Base-by-base conservation (phyloP, 116 monocot species). In the Cymodocea nodosa region DNA sequence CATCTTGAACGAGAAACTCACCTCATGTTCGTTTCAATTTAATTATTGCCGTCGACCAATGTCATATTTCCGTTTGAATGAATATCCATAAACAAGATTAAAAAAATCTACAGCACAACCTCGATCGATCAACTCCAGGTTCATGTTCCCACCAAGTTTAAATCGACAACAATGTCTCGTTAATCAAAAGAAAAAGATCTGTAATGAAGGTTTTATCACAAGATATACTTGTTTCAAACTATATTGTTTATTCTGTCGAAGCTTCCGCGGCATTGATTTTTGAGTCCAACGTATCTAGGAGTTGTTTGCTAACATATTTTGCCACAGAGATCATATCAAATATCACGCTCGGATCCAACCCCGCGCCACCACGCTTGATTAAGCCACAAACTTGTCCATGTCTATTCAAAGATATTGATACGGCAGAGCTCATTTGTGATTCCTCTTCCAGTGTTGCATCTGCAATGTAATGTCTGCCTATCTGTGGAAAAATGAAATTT, bases 401-500 rank as follows among this genome's bases (percentile, higher is more conserved):
- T 67, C 84, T 83, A 48, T 92, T 92, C 52, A 89, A 86, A 35
- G 92, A 98, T 15, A 92, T 78, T 10, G 98, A 91, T 23, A 98
- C 80, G 2, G 92, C 98, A 5, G 92, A 89, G 71, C 89, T 98
- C 92, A 92, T 98, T 56, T 91, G 88, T 35, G 97, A 97, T 69
- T 98, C 98, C 68, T 98, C 94, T 73, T 94, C 97, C 30, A 82
- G 82, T 16, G 97, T 91, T 35, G 88, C 97, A 80, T 97, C 91
- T 6, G 83, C 91, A 44, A 97, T 91, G 70, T 97, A 97, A 39
- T 88, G 88, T 67, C 34, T 81, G 36, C 97, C 91, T 10, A 97
- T 85, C 97, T 97, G 67, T 35, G 52, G 61, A 35, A 30, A 44
- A 44, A 12, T 44, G 44, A 44, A 10, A 44, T 10, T 8, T 8